These are phyloP conservation scores for Pholiota adiposa DNA, from an alignment of 1,284 basidiomycete species.

Conservation along the genomic window DNA sequence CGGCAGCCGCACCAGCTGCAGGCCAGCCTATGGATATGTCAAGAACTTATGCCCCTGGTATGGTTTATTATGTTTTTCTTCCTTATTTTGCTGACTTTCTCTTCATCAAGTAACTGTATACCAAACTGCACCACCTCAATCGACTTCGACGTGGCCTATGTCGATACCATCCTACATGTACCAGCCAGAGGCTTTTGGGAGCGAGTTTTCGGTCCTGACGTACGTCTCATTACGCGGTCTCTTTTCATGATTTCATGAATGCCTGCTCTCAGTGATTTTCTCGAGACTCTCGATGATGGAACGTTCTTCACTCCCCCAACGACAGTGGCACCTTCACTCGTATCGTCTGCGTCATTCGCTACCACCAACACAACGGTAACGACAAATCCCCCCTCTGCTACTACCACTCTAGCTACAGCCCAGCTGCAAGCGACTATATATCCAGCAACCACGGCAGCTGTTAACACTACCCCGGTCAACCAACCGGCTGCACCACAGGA, in stretches of 20 bases:
- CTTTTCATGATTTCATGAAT: not conserved
- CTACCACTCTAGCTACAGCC: slow-evolving; percentile 9
- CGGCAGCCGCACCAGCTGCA: slow-evolving; percentile 28
- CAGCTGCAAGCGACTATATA: slow-evolving; percentile 21
- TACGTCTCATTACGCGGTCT: slow-evolving; percentile 40
- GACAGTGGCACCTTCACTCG: slow-evolving; percentile 51
- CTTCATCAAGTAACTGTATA: slow-evolving; percentile 36
- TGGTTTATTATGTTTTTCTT: slow-evolving; percentile 22
- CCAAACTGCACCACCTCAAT: slow-evolving; percentile 34
- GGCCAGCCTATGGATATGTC: slow-evolving; percentile 31
- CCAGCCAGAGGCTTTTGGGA: slow-evolving; percentile 72
- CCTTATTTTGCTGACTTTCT: not conserved
- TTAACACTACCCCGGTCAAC: slow-evolving; percentile 9
- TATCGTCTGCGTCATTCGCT: slow-evolving; percentile 48
- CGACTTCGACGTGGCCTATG: slow-evolving; percentile 58
- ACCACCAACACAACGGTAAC: slow-evolving; percentile 17
- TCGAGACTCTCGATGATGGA: slow-evolving; percentile 77
- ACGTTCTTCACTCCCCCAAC: slow-evolving; percentile 66
- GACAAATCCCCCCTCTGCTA: slow-evolving; percentile 18
- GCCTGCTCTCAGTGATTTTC: slow-evolving; percentile 65
- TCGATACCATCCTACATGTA: slow-evolving; percentile 57
- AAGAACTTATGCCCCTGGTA: slow-evolving; percentile 39
- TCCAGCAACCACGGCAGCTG: slow-evolving; percentile 16
- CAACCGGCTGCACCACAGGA: slow-evolving; percentile 12
- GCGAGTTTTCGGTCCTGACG: slow-evolving; percentile 83